Base-by-base conservation (phyloP, 176 grass and related monocot species). In the Melocanna baccifera region DNA sequence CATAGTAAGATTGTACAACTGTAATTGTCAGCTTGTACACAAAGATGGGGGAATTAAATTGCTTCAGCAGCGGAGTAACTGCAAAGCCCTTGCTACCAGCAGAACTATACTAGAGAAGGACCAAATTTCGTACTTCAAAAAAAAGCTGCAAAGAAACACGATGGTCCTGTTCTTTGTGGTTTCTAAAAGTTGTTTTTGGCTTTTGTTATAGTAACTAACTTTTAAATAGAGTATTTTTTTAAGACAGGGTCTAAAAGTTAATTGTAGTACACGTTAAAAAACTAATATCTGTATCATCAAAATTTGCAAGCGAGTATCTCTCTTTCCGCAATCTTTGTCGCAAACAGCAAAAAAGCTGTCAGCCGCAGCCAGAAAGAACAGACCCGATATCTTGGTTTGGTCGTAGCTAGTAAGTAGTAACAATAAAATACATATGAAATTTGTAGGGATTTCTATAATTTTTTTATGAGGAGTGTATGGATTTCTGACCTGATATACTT, bases 351-450 rank as follows among this genome's bases (percentile, higher is more conserved):
- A n/a, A n/a, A n/a, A n/a, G n/a, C n/a, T n/a, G n/a, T n/a, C n/a
- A n/a, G n/a, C n/a, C n/a, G n/a, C n/a, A n/a, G n/a, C n/a, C n/a
- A n/a, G n/a, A n/a, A n/a, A n/a, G n/a, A n/a, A n/a, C n/a, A n/a
- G n/a, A n/a, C n/a, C n/a, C n/a, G n/a, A 40, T n/a, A 2, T 67
- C 30, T 30, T 29, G 42, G 47, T 46, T 67, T 68, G n/a, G 34
- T 76, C 50, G 10, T 46, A 61, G 52, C 1, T 59, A 71, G 80
- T 76, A 20, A 65, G 25, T 22, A 14, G 0, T 9, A 68, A 77
- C 83, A 62, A 85, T 77, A 85, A 58, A 77, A 69, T 67, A 53
- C 30, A 65, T 16, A 36, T 11, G 18, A 25, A 65, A 56, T 42
- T 22, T 52, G 62, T 14, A 53, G 18, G 64, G 43, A 36, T 64